Evolutionary conservation across 164 flowering plant species (phyloP).

Genomic region (Cinnamomum chago): DNA sequence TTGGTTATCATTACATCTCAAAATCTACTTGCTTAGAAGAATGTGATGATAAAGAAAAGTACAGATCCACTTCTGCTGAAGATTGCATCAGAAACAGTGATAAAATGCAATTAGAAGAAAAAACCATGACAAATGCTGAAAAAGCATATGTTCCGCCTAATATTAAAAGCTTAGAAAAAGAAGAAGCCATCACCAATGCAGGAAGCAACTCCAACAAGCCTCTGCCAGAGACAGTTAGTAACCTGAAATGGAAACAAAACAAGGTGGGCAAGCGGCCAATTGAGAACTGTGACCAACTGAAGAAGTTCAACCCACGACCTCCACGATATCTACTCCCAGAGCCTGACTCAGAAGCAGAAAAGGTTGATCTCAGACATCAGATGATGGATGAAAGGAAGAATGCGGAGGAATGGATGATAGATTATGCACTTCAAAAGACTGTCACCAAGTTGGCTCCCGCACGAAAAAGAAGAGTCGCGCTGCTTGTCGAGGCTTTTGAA

Average conservation of each 20-base stretch:
- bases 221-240: slow-evolving; percentile 39
- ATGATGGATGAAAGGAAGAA: slow-evolving; percentile 53
- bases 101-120: slow-evolving; percentile 13
- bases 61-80: slow-evolving; percentile 4
- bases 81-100: slow-evolving; percentile 8
- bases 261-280: slow-evolving; percentile 35
- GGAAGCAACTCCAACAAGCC: slow-evolving; percentile 13
- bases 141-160: slow-evolving; percentile 2
- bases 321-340: slow-evolving; percentile 45
- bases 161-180: slow-evolving; percentile 11
- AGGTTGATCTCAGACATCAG: slow-evolving; percentile 61
- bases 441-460: slow-evolving; percentile 69
- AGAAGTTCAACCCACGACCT: slow-evolving; percentile 47
- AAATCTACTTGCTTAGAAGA: background rate
- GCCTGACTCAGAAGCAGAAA: slow-evolving; percentile 52
- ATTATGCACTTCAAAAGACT: slow-evolving; percentile 68
- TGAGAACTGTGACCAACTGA: slow-evolving; percentile 44
- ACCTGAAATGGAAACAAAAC: slow-evolving; percentile 41
- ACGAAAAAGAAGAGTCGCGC: slow-evolving; percentile 57
- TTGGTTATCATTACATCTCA: background rate
- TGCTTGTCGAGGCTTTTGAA: slow-evolving; percentile 90
- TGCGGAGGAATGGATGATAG: slow-evolving; percentile 90
- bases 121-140: slow-evolving; percentile 3
- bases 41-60: background rate
- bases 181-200: background rate